Percentiles rank a stretch among this genome's conserved stretches.
These are phyloP conservation scores for Amanita pseudoporphyria DNA, from an alignment of 768 basidiomycete species.

Conservation along the genomic window DNA sequence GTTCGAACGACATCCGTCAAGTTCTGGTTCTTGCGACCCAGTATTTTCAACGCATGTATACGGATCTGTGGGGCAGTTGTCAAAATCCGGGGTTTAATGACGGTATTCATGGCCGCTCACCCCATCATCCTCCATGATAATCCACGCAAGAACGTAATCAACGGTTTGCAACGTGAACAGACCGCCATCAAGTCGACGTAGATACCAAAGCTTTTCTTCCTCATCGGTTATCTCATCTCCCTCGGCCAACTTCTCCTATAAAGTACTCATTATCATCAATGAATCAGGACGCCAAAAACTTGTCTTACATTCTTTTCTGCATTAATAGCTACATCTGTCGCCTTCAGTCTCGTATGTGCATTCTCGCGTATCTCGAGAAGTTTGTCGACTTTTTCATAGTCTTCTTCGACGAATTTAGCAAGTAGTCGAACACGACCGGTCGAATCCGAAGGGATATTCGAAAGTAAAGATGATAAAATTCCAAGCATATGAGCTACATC, in stretches of 20 bases:
- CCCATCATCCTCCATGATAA: conserved; percentile 97
- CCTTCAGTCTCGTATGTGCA: conserved; percentile 48
- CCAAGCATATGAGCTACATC: conserved; percentile 85
- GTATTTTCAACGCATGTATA: conserved; percentile 64
- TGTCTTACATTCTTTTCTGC: conserved; percentile 51
- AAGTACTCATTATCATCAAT: neutral
- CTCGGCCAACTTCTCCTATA: conserved; percentile 43
- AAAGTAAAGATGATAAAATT: conserved; percentile 79
- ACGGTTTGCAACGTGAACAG: conserved; percentile 83
- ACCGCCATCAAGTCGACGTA: conserved; percentile 81
- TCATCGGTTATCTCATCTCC: conserved; percentile 50
- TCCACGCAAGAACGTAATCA: conserved; percentile 93
- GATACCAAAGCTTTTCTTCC: conserved; percentile 71
- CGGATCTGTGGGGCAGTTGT: conserved; percentile 48
- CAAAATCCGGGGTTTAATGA: neutral
- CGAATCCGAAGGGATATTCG: conserved; percentile 82
- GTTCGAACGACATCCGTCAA: conserved; percentile 65
- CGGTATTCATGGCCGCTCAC: conserved; percentile 35
- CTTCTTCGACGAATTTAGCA: conserved; percentile 86
- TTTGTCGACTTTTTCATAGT: conserved; percentile 94
- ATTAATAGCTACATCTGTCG: conserved; percentile 58
- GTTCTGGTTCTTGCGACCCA: conserved; percentile 62
- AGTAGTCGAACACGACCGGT: conserved; percentile 71
- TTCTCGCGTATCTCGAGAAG: conserved; percentile 79
- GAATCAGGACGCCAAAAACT: neutral